Evolutionary conservation across 2,329 filamentous ascomycete species (phyloP), one percentile per base, ranked within the genome.

Genomic region (Diaporthe destruens): DNA sequence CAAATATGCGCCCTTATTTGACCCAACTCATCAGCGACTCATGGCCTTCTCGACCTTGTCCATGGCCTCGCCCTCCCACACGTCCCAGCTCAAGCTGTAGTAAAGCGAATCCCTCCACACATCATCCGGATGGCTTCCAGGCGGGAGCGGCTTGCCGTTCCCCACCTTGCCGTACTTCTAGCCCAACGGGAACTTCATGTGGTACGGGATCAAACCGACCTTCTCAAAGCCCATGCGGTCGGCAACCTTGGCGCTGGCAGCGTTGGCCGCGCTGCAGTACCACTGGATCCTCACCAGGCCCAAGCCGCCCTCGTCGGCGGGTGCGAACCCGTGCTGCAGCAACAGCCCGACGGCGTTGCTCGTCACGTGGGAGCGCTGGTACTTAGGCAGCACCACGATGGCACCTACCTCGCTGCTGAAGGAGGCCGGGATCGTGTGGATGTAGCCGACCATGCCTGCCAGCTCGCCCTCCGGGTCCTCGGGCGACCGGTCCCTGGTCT

Each of bases 321-420:
- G 32, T 12, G 29, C 55, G 23, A 78, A 74, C 7, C 78, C 79
- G 71, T 80, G 77, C 53, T 79, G 78, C 61, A 83, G 68, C 71
- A 83, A 65, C 32, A 83, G 75, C 6, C 80, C 80, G 18, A 80
- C 77, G 23, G 81, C 77, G 69, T 82, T 79, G 9, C 77, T 80
- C 32, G 78, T 78, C 44, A 84, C 81, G 69, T 82, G 80, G 7
- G 80, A 82, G 39, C 77, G 76, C 56, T 83, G 80, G 70, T 79
- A 82, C 3, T 71, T 44, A 1, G 81, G 81, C 18, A 83, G 74
- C 12, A 79, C 78, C 34, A 80, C 75, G 47, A 85, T 80, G 56
- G 79, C 79, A 16, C 83, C 83, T 9, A 81, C 78, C 72, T 80
- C 79, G 18, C 77, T 77, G 69, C 74, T 76, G 2, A 75, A 72